phyloP scores from a whole-genome alignment of 768 basidiomycete genomes.

The Hysterangium stoloniferum region DNA sequence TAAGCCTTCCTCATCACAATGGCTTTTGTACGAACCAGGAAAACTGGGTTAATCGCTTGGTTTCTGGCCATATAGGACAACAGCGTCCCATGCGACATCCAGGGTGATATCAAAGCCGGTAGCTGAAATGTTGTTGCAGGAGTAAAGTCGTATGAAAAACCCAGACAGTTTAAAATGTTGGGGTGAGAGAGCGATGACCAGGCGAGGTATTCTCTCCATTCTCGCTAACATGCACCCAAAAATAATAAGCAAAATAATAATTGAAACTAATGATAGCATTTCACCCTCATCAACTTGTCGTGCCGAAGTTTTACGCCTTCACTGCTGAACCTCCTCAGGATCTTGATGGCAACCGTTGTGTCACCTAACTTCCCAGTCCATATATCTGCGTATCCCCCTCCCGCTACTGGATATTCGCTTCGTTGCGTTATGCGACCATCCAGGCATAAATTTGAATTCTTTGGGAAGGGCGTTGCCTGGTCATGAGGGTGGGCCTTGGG shows the following conservation, averaged over 20 bases:
- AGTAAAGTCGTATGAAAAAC: background rate
- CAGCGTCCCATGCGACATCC: background rate
- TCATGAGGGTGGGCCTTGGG: too few species aligned
- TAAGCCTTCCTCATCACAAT: too few species aligned
- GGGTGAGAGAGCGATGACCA: background rate
- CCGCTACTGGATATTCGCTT: background rate
- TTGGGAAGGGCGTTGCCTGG: background rate
- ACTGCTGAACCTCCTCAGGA: too few species aligned
- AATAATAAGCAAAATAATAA: background rate
- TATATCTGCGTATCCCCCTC: background rate
- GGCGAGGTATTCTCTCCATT: background rate
- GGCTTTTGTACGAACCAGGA: too few species aligned
- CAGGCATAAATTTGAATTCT: background rate
- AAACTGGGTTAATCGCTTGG: too few species aligned
- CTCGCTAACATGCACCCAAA: background rate
- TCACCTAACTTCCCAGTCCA: background rate
- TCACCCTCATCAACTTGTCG: background rate
- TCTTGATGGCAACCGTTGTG: background rate
- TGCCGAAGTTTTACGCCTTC: background rate
- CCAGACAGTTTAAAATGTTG: background rate
- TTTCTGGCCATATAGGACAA: too few species aligned
- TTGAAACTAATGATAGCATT: background rate
- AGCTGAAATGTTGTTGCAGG: background rate
- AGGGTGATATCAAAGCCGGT: background rate
- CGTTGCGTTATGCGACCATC: background rate